phyloP scores from a whole-genome alignment of 495 filamentous ascomycete genomes.

The Aspergillus coremiiformis region DNA sequence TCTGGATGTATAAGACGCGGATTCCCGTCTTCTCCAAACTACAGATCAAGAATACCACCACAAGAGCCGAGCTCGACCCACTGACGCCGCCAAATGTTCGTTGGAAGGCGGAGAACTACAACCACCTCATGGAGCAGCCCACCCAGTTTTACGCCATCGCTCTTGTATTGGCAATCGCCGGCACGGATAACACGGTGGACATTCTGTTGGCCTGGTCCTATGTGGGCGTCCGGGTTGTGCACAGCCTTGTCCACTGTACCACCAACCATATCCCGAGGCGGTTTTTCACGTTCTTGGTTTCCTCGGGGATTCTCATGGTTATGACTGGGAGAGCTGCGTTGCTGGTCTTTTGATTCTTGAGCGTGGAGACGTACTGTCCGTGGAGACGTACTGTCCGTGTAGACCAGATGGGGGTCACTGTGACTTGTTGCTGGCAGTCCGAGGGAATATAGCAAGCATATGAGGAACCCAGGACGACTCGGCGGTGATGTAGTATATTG shows the following conservation, averaged over 20 bases:
- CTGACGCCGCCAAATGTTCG: constrained; percentile 16
- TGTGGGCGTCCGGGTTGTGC: constrained; percentile 15
- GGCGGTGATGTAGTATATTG: no score
- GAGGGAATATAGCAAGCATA: no score
- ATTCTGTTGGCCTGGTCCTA: constrained; percentile 17
- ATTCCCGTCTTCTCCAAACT: constrained; percentile 13
- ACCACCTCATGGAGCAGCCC: constrained; percentile 23
- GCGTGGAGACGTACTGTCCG: no score
- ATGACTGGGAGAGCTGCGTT: constrained; percentile 14
- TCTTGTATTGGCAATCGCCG: constrained; percentile 13
- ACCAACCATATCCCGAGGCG: constrained; percentile 11
- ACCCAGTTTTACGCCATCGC: constrained; percentile 25
- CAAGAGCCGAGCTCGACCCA: constrained; percentile 13
- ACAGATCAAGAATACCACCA: constrained; percentile 2
- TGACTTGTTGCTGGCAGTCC: no score
- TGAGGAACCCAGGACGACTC: no score
- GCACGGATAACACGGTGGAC: constrained; percentile 6
- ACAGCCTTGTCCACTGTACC: constrained; percentile 18
- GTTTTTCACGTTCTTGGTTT: constrained; percentile 12
- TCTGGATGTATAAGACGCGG: constrained; percentile 18
- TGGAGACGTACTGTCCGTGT: no score
- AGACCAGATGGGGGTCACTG: no score
- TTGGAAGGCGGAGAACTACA: constrained; percentile 25
- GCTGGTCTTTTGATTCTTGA: constrained; percentile 6
- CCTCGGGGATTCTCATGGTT: constrained; percentile 11